Evolutionary conservation across 1,284 basidiomycete species (phyloP).

Genomic region (Exobasidium cylindrosporum): DNA sequence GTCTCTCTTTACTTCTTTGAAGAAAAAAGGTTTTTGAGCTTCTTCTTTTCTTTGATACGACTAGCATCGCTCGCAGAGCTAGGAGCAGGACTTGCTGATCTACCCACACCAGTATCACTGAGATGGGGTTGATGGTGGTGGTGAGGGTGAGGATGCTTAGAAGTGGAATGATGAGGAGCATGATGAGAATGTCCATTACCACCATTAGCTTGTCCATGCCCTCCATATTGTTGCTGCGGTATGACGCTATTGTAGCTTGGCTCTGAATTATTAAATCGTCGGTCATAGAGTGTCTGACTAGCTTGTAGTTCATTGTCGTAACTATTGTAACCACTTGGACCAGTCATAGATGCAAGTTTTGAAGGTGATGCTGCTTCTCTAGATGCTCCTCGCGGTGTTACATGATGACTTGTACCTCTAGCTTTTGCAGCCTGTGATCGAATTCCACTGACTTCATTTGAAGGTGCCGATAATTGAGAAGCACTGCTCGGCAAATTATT

Average conservation of each 20-base stretch:
- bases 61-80: conserved; percentile 21
- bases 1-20: conserved; percentile 32
- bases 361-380: neutral
- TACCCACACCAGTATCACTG: neutral
- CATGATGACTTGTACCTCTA: neutral
- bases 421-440: conserved; percentile 14
- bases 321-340: neutral
- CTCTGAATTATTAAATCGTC: neutral
- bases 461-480: conserved; percentile 22
- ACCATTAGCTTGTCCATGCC: neutral
- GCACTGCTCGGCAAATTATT: conserved; percentile 25
- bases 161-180: neutral
- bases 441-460: conserved; percentile 34
- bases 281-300: conserved; percentile 5
- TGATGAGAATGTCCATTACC: neutral
- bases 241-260: neutral
- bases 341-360: neutral
- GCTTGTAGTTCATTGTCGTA: neutral
- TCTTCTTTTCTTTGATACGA: conserved; percentile 31
- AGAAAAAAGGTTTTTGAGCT: conserved; percentile 32
- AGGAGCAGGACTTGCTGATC: conserved; percentile 22
- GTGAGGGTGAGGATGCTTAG: neutral
- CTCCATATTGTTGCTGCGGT: neutral
- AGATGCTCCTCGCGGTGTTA: neutral
- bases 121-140: conserved; percentile 1